These are phyloP conservation scores for Trichopus zeylanicus DNA, from an alignment of 116 monocot genomes.

Conservation along the genomic window DNA sequence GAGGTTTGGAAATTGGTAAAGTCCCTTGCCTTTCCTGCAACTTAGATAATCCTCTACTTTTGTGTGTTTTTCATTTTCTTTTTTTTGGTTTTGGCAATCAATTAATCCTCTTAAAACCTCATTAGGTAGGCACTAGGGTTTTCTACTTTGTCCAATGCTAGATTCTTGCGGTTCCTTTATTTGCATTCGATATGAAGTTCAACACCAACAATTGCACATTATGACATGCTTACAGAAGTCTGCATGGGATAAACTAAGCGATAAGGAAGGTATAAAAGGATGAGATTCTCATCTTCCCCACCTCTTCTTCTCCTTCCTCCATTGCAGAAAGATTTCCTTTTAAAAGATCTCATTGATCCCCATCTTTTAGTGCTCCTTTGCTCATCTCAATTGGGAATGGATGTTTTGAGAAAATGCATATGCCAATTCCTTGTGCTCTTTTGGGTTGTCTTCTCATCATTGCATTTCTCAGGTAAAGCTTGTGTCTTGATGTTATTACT, in stretches of 20 bases:
- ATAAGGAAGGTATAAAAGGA: slow-evolving; percentile 34
- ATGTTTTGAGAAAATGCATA: slow-evolving; percentile 6
- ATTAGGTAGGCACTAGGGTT: no score
- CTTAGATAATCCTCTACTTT: no score
- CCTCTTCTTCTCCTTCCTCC: neutral
- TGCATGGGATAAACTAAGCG: slow-evolving; percentile 45
- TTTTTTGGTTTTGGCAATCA: no score
- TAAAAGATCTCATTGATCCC: slow-evolving; percentile 6
- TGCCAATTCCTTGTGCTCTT: slow-evolving; percentile 17
- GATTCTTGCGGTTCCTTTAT: no score
- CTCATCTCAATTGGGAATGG: slow-evolving; percentile 17
- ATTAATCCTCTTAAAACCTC: no score
- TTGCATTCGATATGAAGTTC: neutral
- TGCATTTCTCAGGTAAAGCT: slow-evolving; percentile 16
- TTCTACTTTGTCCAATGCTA: no score
- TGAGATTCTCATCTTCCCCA: neutral
- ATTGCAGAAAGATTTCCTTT: neutral
- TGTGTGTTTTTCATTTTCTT: no score
- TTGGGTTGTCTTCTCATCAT: slow-evolving; percentile 15
- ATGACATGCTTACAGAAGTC: slow-evolving; percentile 20
- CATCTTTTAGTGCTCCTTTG: neutral
- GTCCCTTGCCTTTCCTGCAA: no score
- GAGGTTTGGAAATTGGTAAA: no score
- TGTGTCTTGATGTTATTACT: neutral
- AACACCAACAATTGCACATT: slow-evolving; percentile 1